Evolutionary conservation across 192 early-diverging fungal species (phyloP), one percentile per base, ranked within the genome.

Genomic region (Gigaspora rosea): DNA sequence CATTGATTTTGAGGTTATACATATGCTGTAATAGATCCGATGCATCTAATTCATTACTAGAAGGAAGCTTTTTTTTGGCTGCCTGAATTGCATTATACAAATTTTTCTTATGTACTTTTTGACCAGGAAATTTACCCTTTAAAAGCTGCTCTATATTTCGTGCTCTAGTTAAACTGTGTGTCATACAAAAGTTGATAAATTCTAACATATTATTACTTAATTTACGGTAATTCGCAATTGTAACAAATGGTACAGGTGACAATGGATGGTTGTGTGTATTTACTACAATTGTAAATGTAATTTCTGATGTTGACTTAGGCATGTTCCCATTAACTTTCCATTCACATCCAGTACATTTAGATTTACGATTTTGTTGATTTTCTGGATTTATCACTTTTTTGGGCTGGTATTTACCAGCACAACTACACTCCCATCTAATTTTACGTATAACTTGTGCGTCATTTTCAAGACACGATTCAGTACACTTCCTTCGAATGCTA

Each of bases 181-280:
- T 27, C 27, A 62, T 22, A 62, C 32, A 62, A 62, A 62, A 62
- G 11, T 62, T 62, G 11, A 62, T 62, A 62, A 62, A 62, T 62
- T n/a, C n/a, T n/a, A n/a, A n/a, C n/a, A n/a, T n/a, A n/a, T n/a
- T n/a, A n/a, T n/a, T n/a, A n/a, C n/a, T 2, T 62, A 62, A 32
- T 62, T 62, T 62, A 3, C 32, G 59, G 27, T 62, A 22, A 3
- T 62, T 62, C 7, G 59, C 32, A 0, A 62, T 35, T 27, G 59
- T 62, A 32, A 9, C 27, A 27, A 22, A 62, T 27, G 59, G 59
- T 10, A 22, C n/a, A 10, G 59, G 59, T 10, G 27, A 10, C 27
- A 62, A 27, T 35, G 5, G 59, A 32, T 62, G 59, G 27, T 62
- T 62, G 11, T 41, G 61, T 41, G 22, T 1, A 63, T 63, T 2